phyloP scores from a whole-genome alignment of 202 grass and related monocot species.

The Saccharum hybrid region DNA sequence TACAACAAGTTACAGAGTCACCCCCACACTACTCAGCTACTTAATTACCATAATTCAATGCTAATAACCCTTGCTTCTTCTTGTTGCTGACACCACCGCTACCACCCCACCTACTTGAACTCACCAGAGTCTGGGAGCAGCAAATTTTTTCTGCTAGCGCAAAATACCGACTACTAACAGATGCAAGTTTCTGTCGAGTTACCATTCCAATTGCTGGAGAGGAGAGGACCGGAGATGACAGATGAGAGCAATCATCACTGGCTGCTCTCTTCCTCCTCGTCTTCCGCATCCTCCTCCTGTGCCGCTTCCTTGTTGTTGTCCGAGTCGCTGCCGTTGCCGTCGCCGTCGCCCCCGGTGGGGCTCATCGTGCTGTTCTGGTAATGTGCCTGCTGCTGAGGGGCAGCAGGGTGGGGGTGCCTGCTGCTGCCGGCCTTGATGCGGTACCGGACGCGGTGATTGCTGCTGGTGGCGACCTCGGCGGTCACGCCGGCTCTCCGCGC shows the following conservation, averaged over 20 bases:
- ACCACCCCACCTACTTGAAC: slow-evolving; percentile 26
- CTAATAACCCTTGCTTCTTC: not conserved
- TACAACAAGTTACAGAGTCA: slow-evolving; percentile 42
- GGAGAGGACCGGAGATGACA: too few species aligned
- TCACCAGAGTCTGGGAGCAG: slow-evolving; percentile 18
- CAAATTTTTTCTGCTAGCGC: slow-evolving; percentile 18
- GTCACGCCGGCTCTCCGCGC: slow-evolving; percentile 17
- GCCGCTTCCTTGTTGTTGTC: slow-evolving; percentile 49
- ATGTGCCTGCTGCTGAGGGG: slow-evolving; percentile 6
- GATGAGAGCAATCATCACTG: slow-evolving; percentile 26
- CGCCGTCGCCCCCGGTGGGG: not conserved
- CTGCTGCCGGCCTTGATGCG: slow-evolving; percentile 41
- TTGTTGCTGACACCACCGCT: slow-evolving; percentile 25
- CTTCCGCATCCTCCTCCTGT: slow-evolving; percentile 39
- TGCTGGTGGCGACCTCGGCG: slow-evolving; percentile 39
- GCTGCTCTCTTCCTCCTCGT: slow-evolving; percentile 59
- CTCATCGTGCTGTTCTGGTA: slow-evolving; percentile 41
- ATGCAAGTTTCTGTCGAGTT: slow-evolving; percentile 25
- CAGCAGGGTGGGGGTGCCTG: slow-evolving; percentile 3
- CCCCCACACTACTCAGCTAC: not conserved
- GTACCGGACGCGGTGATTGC: slow-evolving; percentile 60
- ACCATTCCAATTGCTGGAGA: not conserved
- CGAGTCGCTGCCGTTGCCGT: slow-evolving; percentile 21
- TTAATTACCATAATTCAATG: slow-evolving; percentile 9
- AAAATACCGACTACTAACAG: not conserved